Base-by-base conservation (phyloP, 2,329 filamentous ascomycete genomes). In the Nannizziopsis barbatae region DNA sequence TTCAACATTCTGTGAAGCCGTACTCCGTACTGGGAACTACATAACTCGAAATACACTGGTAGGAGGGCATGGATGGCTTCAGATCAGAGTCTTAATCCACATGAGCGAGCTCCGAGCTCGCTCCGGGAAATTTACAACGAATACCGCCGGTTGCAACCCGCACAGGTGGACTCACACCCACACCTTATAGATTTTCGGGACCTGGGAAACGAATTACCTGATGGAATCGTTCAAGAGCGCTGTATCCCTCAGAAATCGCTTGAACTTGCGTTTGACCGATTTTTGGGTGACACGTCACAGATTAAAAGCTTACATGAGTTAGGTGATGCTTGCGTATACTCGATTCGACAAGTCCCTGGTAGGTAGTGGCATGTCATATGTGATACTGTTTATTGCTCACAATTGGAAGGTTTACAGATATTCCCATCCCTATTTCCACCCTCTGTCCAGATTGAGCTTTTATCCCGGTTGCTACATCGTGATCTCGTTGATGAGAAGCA, bases 91-190 rank as follows among this genome's bases (percentile, higher is more conserved):
- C 70, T 89, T 2, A 84, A 94, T 65, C 82, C 88, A 22, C 79
- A 90, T 62, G 80, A 87, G 64, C 80, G 81, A 57, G 86, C 88
- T 1, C 85, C 88, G 2, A 77, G 81, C 10, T 65, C 72, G 43
- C 72, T 95, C 55, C 80, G 81, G 52, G 69, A 75, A 40, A 69
- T 80, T 47, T 95, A 87, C 77, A 95, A 95, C 64, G 69, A 69
- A 37, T 86, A 83, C 57, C 79, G 83, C 18, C 82, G 76, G 54
- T 72, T 78, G 33, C 75, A 80, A 0, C 65, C 73, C 2, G 58
- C 66, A 6, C 70, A 71, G 1, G 64, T 84, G n/a, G 58, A 71
- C 5, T 56, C 68, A 8, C 75, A 80, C 54, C 66, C 74, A 15
- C 71, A 75, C 12, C 75, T 85, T 53, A 72, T 79, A 46, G 76